Conservation (phyloP, 441 rosid species). For the Corymbia citriodora region DNA sequence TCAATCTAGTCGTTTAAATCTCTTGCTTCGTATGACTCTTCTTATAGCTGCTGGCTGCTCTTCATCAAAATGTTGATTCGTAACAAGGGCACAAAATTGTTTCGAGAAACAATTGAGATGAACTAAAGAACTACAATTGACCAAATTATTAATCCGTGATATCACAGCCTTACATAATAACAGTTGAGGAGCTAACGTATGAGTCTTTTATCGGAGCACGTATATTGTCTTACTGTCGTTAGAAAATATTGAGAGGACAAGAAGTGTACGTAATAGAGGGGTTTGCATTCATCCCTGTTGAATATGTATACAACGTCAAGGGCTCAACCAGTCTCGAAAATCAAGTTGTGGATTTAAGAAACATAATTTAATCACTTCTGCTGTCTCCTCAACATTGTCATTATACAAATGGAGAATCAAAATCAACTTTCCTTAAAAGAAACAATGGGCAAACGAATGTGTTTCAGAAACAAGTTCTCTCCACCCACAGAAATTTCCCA, state of each 20-base stretch:
- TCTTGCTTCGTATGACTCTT: not conserved
- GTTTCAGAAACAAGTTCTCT: not conserved
- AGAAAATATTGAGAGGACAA: not conserved
- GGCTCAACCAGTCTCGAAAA: not conserved
- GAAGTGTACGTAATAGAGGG: not conserved
- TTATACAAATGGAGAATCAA: not conserved
- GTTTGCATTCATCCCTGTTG: not conserved
- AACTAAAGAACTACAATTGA: not conserved
- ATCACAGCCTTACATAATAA: not conserved
- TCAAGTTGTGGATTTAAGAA: not conserved
- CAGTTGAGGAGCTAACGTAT: not conserved
- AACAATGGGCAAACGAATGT: not conserved
- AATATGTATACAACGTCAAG: not conserved
- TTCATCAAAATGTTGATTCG: not conserved
- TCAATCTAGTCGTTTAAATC: not conserved
- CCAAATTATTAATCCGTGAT: not conserved
- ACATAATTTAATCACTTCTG: not conserved
- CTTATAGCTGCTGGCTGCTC: not conserved
- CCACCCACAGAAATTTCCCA: not conserved
- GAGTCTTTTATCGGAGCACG: not conserved
- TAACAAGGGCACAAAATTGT: not conserved
- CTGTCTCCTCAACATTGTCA: not conserved
- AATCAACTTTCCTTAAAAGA: not conserved
- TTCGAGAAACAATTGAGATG: not conserved
- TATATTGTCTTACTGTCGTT: not conserved